Base-by-base conservation (phyloP, 73 alveolate species). In the Durusdinium trenchii region DNA sequence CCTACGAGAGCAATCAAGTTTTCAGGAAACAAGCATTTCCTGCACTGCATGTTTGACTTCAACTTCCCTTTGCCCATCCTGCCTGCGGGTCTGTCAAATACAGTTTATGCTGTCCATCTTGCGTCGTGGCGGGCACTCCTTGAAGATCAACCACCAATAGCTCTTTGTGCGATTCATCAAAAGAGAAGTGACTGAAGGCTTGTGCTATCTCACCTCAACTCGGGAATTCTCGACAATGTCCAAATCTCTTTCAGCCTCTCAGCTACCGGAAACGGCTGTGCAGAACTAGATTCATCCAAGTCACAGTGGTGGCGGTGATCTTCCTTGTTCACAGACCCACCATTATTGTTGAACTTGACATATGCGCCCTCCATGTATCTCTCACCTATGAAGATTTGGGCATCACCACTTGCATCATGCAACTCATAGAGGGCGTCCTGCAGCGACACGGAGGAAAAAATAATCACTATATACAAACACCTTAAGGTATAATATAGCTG, bases 51-150 rank as follows among this genome's bases (percentile, higher is more conserved):
- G 43, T 23, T 14, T 40, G 43, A 40, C 78, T 7, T 14, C 6
- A 71, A 28, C 18, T 71, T 36, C 43, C 12, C 16, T 45, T 20
- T 36, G 35, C 46, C 64, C 26, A 48, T 28, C 95, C 42, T 36
- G 89, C 98, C 98, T 91, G 98, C 16, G 98, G 78, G 47, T 91
- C 98, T 32, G 98, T 91, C 46, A 91, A 40, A 60, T 91, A 89
- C 89, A 91, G 26, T 36, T 30, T 71, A 32, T 38, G 43, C 43
- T n/a, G 46, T 35, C 89, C 57, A 4, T n/a, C n/a, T 32, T 42
- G 14, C 60, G 3, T n/a, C 26, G 46, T 78, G 45, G 78, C 32
- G 18, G 98, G 98, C 48, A 91, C 98, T 4, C 98, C 98, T 47
- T 91, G 98, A 35, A 91, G 67, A 78, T 91, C 98, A 43, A 91